A percentile compares a stretch with the other conserved stretches of the same genome.
phyloP scores from a whole-genome alignment of 2,329 filamentous ascomycete genomes.

The Hortaea werneckii region DNA sequence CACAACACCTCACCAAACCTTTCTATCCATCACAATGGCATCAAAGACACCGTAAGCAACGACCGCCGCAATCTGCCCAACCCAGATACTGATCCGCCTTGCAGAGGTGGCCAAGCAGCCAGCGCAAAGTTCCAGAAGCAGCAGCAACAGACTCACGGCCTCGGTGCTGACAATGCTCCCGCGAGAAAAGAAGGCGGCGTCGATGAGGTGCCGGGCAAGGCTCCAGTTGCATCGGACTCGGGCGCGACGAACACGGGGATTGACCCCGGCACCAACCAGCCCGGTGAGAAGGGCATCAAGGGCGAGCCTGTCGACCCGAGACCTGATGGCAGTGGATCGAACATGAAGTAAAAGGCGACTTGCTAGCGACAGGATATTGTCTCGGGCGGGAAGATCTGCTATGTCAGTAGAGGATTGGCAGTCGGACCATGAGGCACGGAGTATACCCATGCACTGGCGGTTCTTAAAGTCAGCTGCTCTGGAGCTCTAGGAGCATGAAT shows the following conservation, averaged over 20 bases:
- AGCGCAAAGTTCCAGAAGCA: slow-evolving; percentile 27
- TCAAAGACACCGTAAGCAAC: slow-evolving; percentile 16
- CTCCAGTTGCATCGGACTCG: slow-evolving; percentile 27
- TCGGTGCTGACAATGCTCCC: slow-evolving; percentile 24
- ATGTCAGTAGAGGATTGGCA: too few species aligned
- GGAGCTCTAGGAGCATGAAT: too few species aligned
- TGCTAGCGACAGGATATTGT: too few species aligned
- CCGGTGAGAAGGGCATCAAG: slow-evolving; percentile 26
- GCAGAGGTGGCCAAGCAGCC: slow-evolving; percentile 21
- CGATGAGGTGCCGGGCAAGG: slow-evolving; percentile 18
- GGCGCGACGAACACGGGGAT: slow-evolving; percentile 23
- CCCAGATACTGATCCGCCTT: slow-evolving; percentile 6
- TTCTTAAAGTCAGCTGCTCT: too few species aligned
- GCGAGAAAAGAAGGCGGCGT: slow-evolving; percentile 18
- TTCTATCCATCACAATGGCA: slow-evolving; percentile 5
- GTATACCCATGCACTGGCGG: too few species aligned
- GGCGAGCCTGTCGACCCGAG: slow-evolving; percentile 19
- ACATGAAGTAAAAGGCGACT: slow-evolving; percentile 13
- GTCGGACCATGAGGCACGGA: too few species aligned
- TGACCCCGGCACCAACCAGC: slow-evolving; percentile 19
- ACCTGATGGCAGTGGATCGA: slow-evolving; percentile 11
- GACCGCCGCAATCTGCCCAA: background rate
- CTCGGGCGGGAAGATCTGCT: too few species aligned
- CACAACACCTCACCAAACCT: too few species aligned
- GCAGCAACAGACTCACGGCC: slow-evolving; percentile 24